Evolutionary conservation across 2,329 filamentous ascomycete genomes (phyloP), one percentile per base, ranked within the genome.

Genomic region (Xylariomycetidae sp.): DNA sequence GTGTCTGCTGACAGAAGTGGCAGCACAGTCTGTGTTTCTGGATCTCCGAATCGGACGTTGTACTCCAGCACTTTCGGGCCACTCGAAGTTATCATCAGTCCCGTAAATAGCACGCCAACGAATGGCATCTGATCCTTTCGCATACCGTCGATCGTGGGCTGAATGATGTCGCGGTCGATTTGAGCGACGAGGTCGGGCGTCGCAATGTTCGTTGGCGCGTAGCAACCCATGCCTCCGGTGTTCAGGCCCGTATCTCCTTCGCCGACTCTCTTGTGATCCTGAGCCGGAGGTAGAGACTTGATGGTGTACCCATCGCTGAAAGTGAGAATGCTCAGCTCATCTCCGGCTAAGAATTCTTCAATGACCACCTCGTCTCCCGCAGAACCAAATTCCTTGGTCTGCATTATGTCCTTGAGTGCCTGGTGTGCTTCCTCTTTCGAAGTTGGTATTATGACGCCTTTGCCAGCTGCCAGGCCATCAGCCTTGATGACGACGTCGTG

Each of bases 161-260:
- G 79, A n/a, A 97, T 74, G 34, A 96, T 83, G 20, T 84, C 85
- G 36, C 72, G 71, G 56, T 96, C 83, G 41, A 98, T 80, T 40
- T 80, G 72, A 13, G 82, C 82, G 13, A 92, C 73, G n/a, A 94
- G 70, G 41, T 82, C 77, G 32, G 80, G 75, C 0, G 82, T 84
- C 18, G 83, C 81, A 50, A 89, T 82, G 44, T 78, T 84, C 2
- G 89, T 94, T n/a, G 86, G 86, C 12, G 89, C 88, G 61, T 97
- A 97, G 57, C 88, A 95, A 32, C 92, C 92, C 92, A 97, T 97
- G 25, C 92, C 92, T 39, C 90, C 92, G 3, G 92, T 97, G 65
- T 97, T 97, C 23, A 88, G 86, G 2, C 92, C 92, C 31, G 77
- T 73, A 56, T 97, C 90, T 34, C 85, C 87, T 53, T 98, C 92